Conservation (phyloP, 2,329 filamentous ascomycete species). For the Elsinoe australis region DNA sequence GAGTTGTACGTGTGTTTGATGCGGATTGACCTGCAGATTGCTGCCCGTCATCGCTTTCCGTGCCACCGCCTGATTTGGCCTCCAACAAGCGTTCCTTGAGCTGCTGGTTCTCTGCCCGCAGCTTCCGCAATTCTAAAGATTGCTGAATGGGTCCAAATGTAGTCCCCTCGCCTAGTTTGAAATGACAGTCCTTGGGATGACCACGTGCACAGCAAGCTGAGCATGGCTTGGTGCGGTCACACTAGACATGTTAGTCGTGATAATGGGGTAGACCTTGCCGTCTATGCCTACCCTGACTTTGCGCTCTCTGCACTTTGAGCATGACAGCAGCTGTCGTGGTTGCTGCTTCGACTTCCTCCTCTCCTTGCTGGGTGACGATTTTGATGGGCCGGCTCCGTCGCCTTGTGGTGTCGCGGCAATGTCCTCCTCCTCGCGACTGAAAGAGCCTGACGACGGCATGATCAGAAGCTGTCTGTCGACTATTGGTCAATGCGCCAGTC, state of each 20-base stretch:
- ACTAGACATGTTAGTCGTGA: conserved; percentile 33
- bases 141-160: conserved; percentile 42
- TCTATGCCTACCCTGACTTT: conserved; percentile 44
- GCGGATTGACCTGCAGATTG: conserved; percentile 22
- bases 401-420: neutral
- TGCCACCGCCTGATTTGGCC: conserved; percentile 23
- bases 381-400: neutral
- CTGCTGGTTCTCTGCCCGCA: conserved; percentile 39
- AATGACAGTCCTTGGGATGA: conserved; percentile 41
- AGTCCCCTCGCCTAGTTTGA: conserved; percentile 38
- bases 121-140: conserved; percentile 41
- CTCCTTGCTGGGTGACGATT: conserved; percentile 23
- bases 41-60: conserved; percentile 33
- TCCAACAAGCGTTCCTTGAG: conserved; percentile 38
- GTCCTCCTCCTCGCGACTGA: neutral
- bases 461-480: neutral
- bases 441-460: neutral
- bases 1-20: conserved; percentile 26
- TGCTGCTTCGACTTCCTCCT: conserved; percentile 34
- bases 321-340: conserved; percentile 40
- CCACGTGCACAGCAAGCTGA: conserved; percentile 43
- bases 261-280: too few species aligned
- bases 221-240: conserved; percentile 44
- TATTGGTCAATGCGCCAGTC: too few species aligned
- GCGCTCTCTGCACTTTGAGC: conserved; percentile 43